These are phyloP conservation scores for Halophytophthora polymorphica DNA, from an alignment of 352 stramenopile species.

Conservation along the genomic window DNA sequence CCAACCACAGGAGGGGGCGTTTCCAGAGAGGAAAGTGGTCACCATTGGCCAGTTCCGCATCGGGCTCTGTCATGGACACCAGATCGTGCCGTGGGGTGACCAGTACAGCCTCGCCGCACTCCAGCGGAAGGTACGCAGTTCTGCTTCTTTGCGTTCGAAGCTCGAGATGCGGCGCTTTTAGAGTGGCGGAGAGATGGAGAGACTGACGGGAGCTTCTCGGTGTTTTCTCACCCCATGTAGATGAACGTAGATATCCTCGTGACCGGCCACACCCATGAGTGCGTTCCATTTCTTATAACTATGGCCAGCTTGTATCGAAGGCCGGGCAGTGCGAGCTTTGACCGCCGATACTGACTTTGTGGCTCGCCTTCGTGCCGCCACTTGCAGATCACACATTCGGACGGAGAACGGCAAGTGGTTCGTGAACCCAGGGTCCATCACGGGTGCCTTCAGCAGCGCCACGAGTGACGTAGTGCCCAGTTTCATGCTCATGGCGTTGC, in stretches of 20 bases:
- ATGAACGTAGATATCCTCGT: slow-evolving; percentile 98
- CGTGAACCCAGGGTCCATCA: slow-evolving; percentile 97
- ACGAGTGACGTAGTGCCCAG: slow-evolving; percentile 86
- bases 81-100: slow-evolving; percentile 92
- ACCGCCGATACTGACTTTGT: not conserved
- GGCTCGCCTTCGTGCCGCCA: not conserved
- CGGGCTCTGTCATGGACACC: slow-evolving; percentile 97
- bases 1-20: slow-evolving; percentile 50
- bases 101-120: slow-evolving; percentile 83
- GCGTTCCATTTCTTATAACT: slow-evolving; percentile 12
- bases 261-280: slow-evolving; percentile 94
- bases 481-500: slow-evolving; percentile 98
- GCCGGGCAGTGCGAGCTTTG: not conserved
- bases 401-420: slow-evolving; percentile 95
- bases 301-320: not conserved
- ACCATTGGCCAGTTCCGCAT: slow-evolving; percentile 97
- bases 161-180: not conserved
- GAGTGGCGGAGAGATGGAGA: not conserved
- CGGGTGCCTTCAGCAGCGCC: slow-evolving; percentile 90
- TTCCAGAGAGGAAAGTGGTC: slow-evolving; percentile 95
- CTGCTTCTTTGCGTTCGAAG: not conserved
- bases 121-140: slow-evolving; percentile 69
- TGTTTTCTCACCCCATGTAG: slow-evolving; percentile 26
- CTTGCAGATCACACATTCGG: slow-evolving; percentile 79
- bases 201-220: not conserved